Conservation (phyloP, 2,329 filamentous ascomycete species). For the Aspergillaceae sp. region DNA sequence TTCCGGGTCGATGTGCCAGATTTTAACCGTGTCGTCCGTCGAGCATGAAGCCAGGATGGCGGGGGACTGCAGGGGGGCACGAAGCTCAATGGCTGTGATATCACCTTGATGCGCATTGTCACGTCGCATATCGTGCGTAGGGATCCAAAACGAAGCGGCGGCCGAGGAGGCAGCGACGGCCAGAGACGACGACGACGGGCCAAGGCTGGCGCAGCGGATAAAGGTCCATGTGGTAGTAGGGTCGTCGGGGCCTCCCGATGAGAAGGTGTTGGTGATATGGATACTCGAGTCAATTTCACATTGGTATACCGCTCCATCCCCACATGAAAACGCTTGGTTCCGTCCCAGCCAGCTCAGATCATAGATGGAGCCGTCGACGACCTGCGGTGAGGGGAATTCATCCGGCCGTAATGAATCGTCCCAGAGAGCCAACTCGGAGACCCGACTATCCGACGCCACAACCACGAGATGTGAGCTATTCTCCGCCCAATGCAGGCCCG, state of each 20-base stretch:
- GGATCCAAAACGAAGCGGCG: conserved; percentile 36
- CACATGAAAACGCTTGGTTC: conserved; percentile 31
- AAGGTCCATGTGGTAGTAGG: conserved; percentile 32
- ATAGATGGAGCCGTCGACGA: conserved; percentile 31
- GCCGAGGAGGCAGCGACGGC: conserved; percentile 33
- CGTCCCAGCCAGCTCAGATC: conserved; percentile 37
- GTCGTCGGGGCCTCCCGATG: conserved; percentile 16
- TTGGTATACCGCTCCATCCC: conserved; percentile 33
- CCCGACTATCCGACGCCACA: conserved; percentile 34
- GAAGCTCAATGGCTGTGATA: conserved; percentile 38
- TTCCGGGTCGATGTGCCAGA: conserved; percentile 37
- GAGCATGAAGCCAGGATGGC: conserved; percentile 38
- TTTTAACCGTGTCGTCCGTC: conserved; percentile 36
- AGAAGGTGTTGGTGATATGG: conserved; percentile 26
- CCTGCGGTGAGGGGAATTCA: conserved; percentile 27
- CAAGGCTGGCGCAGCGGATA: conserved; percentile 26
- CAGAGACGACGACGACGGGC: conserved; percentile 20
- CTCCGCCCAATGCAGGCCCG: conserved; percentile 35
- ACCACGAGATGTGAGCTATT: conserved; percentile 33
- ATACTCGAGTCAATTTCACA: conserved; percentile 33
- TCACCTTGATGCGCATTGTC: conserved; percentile 33
- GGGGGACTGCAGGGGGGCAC: conserved; percentile 21
- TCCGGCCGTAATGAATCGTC: conserved; percentile 31
- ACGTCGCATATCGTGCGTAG: conserved; percentile 34
- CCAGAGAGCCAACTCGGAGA: conserved; percentile 38